Evolutionary conservation across 768 basidiomycete species (phyloP), one percentile per base, ranked within the genome.

Genomic region (Xerocomellus chrysenteron): DNA sequence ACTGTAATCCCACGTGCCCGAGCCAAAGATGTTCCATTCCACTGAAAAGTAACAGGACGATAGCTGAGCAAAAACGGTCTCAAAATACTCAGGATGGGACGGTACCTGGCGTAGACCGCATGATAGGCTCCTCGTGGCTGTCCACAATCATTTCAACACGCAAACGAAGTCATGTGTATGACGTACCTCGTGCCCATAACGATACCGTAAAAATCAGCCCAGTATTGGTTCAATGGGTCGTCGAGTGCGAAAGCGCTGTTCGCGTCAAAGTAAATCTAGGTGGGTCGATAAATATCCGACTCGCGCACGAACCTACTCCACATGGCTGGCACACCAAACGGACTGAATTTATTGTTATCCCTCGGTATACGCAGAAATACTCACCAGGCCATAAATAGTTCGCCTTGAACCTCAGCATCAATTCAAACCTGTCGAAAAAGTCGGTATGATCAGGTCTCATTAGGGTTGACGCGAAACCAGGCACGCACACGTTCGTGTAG

Each of bases 81-180:
- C n/a, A 13, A 21, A 42, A 24, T 7, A 39, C 17, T 14, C 21
- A 21, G 13, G 41, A 42, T 21, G 41, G 13, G 41, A 24, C 41
- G 7, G 21, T 41, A 35, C 41, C 50, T 35, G 41, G 41, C 39
- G 41, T 43, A 19, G 42, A 84, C 21, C 87, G 81, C 76, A 84
- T 82, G 84, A 88, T 87, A 10, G 88, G 87, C 63, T 90, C 87
- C 67, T 89, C 82, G 65, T 88, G 85, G 69, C 82, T 82, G 10
- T 39, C 8, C 36, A 14, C 35, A 9, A 24, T 45, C 16, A 10
- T 21, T 30, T 47, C 16, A 40, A 30, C 32, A 24, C 21, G 12
- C 28, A 26, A 43, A 24, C 12, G 49, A 39, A 41, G 21, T 35
- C 33, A 30, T 36, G 13, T 5, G n/a, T 9, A 52, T 24, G 16